Evolutionary conservation across 2,329 filamentous ascomycete species (phyloP), one percentile per base, ranked within the genome.

Genomic region (Paracamarosporium sp.): DNA sequence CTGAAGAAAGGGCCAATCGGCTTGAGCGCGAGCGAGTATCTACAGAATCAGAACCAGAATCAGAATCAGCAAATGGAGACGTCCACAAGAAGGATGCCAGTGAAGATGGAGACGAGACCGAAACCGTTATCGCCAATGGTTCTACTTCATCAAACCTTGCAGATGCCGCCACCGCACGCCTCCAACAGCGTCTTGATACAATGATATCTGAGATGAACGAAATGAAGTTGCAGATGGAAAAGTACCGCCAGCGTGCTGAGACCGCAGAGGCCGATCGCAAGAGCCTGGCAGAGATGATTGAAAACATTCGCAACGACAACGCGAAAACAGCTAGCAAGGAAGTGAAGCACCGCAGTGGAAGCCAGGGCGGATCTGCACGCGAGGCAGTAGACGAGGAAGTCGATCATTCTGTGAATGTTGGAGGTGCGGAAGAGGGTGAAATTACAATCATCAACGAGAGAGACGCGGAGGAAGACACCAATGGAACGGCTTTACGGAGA

Each of bases 221-320:
- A 56, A 87, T 97, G 81, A 91, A 89, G 76, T 83, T 88, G 60
- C 90, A 96, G 73, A 88, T 97, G 72, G 89, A 95, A 53, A 79
- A 83, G 6, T 97, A 91, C 80, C 89, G 89, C 68, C 81, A 86
- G 55, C 88, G 92, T 28, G 93, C 93, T 8, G 90, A 97, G 74
- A 84, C 81, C 57, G 93, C 93, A 3, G 94, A 98, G 73, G 80
- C 85, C 8, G 93, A 97, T 53, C 88, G 90, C 53, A 89, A 90
- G 74, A 90, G 89, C 1, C 79, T 99, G 43, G 89, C 90, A 1
- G 91, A 97, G 72, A 95, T 98, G 92, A 88, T 97, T 12, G 83
- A 91, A 66, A 89, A 90, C 64, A 90, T 97, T 55, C 87, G 93
- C 52, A 83, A 82, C 66, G 88, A 93, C 65, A 87, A 88, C 65